Base-by-base conservation (phyloP, 495 filamentous ascomycete species). In the Amorphotheca resinae region DNA sequence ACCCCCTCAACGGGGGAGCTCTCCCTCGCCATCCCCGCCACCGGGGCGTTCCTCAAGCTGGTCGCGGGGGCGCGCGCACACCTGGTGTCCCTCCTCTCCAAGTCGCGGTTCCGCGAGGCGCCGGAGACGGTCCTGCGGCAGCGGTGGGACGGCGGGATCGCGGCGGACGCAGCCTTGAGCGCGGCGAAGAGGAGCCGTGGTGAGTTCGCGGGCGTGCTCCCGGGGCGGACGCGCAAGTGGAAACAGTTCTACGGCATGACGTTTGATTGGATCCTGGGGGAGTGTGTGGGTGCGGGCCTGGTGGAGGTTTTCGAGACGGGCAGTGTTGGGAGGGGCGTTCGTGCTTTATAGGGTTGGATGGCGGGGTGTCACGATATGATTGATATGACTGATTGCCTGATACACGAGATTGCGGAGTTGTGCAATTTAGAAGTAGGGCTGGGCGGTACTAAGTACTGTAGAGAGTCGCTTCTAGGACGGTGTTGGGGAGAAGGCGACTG, bases 271-370 rank as follows among this genome's bases (percentile, higher is more conserved):
- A 69, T 82, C 9, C 51, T 93, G 12, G 80, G 76, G 28, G 84
- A 91, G 55, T 80, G 81, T 31, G 70, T 88, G 9, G 86, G 86
- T 0, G 70, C 77, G 2, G 87, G 87, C 7, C 49, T 84, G n/a
- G 65, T 91, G 22, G 87, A 93, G 59, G 60, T 85, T 4, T 93
- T 94, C 57, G 80, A 91, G 53, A 94, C 87, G 11, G 70, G 81
- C 21, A 88, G 77, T 54, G 82, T 93, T 14, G 86, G 87, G 12
- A 65, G 73, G 26, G 87, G 77, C 2, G 69, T 87, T 26, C 69
- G 86, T 42, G 66, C 61, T 45, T 43, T 71, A 41, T 77, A 58
- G 25, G 6, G 25, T 32, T 21, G 15, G 18, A 21, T 20, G 34
- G 18, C 12, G 31, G 31, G 31, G 31, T n/a, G 31, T 14, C 12